These are phyloP conservation scores for Berberis vulgaris DNA, from an alignment of 164 flowering plant species.

Conservation along the genomic window DNA sequence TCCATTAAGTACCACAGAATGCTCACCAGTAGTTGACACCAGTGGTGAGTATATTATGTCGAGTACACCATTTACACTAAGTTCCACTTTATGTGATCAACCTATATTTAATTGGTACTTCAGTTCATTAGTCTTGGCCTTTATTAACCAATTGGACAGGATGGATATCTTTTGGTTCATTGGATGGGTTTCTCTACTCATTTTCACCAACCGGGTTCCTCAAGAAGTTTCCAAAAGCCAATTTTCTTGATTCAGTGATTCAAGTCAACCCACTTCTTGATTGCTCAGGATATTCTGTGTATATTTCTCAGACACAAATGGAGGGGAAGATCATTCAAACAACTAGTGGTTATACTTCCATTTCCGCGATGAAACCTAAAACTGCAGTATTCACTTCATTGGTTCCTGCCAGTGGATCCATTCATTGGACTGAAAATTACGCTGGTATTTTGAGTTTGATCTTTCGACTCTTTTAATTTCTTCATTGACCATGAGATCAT, in stretches of 20 bases:
- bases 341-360: conserved; percentile 36
- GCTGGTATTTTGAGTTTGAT: conserved; percentile 33
- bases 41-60: conserved; percentile 38
- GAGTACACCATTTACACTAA: background rate
- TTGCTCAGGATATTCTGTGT: conserved; percentile 81
- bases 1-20: conserved; percentile 47
- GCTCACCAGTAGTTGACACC: conserved; percentile 61
- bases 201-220: conserved; percentile 63
- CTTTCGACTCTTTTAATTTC: no score
- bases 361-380: conserved; percentile 59
- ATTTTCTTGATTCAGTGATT: conserved; percentile 37
- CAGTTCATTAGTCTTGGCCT: background rate
- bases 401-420: conserved; percentile 58
- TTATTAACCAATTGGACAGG: conserved; percentile 30
- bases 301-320: conserved; percentile 58
- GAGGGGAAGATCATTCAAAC: conserved; percentile 43
- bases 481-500: no score
- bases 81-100: background rate
- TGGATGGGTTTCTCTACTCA: conserved; percentile 80
- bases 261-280: conserved; percentile 78
- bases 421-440: conserved; percentile 56
- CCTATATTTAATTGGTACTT: background rate
- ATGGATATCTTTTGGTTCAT: conserved; percentile 79
- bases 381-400: conserved; percentile 43
- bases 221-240: conserved; percentile 39